Conservation (phyloP, 805 yeast genomes). For the Wickerhamomyces hampshirensis region DNA sequence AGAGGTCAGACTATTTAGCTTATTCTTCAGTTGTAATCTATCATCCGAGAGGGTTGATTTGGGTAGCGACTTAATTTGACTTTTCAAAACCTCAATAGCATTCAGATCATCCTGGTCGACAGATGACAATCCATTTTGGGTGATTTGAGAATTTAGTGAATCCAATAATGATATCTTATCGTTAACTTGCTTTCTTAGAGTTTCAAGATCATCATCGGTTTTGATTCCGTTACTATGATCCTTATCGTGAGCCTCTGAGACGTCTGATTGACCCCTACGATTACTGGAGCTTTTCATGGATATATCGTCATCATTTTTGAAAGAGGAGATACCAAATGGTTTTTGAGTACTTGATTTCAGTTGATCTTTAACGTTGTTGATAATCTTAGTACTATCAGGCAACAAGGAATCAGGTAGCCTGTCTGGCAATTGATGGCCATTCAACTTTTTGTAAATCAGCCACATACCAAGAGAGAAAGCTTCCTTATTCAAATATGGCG, state of each 20-base stretch:
- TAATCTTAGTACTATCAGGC: constrained; percentile 77
- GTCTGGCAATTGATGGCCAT: constrained; percentile 81
- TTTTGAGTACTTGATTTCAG: constrained; percentile 21
- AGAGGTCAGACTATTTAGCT: constrained; percentile 60
- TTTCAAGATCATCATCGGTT: constrained; percentile 34
- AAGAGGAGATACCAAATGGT: constrained; percentile 37
- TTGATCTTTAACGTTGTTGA: constrained; percentile 66
- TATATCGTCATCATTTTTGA: constrained; percentile 66
- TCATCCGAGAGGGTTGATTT: constrained; percentile 29
- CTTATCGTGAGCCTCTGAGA: neutral
- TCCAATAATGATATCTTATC: constrained; percentile 69
- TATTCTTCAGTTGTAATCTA: constrained; percentile 43
- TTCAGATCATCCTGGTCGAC: constrained; percentile 36
- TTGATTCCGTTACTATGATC: too few species aligned
- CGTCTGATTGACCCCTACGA: constrained; percentile 35
- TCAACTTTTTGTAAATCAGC: constrained; percentile 82
- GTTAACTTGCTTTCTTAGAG: constrained; percentile 58
- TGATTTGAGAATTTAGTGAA: constrained; percentile 54
- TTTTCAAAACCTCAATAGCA: constrained; percentile 62
- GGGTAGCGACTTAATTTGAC: constrained; percentile 47
- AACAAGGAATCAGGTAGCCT: constrained; percentile 82
- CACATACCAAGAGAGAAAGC: constrained; percentile 98
- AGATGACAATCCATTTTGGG: constrained; percentile 14
- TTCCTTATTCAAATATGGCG: constrained; percentile 80
- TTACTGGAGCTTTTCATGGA: constrained; percentile 61